A percentile compares a stretch with the other conserved stretches of the same genome.
Conservation (phyloP, 352 stramenopile genomes). For the Globisporangium paddicum region DNA sequence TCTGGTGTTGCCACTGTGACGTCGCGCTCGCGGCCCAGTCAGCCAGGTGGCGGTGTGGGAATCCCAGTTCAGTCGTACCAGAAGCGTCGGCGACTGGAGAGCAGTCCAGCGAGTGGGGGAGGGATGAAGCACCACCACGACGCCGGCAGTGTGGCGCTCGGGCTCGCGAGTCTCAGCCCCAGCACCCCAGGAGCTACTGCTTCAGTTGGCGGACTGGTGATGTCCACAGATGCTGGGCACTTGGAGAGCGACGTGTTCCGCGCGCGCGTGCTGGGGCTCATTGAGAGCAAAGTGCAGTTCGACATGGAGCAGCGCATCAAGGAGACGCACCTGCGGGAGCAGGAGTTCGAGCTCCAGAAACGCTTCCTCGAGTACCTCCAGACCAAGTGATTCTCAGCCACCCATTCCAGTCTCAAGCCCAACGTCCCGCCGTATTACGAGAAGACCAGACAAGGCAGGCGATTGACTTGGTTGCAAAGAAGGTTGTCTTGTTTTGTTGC, state of each 20-base stretch:
- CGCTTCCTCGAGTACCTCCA: slow-evolving; percentile 81
- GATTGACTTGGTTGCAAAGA: no score
- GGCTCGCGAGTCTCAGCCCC: background rate
- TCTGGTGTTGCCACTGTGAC: background rate
- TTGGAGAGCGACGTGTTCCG: slow-evolving; percentile 49
- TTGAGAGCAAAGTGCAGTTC: slow-evolving; percentile 81
- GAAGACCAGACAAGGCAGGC: no score
- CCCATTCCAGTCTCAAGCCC: background rate
- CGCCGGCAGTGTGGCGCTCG: background rate
- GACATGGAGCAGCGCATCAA: slow-evolving; percentile 77
- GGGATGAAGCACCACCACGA: slow-evolving; percentile 2
- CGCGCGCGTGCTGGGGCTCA: slow-evolving; percentile 55
- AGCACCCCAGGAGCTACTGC: background rate
- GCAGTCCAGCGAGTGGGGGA: background rate
- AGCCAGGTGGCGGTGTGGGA: background rate
- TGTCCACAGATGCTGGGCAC: slow-evolving; percentile 2
- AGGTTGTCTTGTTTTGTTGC: no score
- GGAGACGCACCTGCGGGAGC: slow-evolving; percentile 69
- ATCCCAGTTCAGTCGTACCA: slow-evolving; percentile 3
- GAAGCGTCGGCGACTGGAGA: slow-evolving; percentile 12
- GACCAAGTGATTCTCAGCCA: slow-evolving; percentile 25
- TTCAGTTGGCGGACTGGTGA: slow-evolving; percentile 3
- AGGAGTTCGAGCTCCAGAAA: slow-evolving; percentile 82
- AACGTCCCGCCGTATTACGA: no score
- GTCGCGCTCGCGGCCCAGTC: slow-evolving; percentile 1